Conservation (phyloP, 163 green algal species). For the Coccomyxa subellipsoidea region DNA sequence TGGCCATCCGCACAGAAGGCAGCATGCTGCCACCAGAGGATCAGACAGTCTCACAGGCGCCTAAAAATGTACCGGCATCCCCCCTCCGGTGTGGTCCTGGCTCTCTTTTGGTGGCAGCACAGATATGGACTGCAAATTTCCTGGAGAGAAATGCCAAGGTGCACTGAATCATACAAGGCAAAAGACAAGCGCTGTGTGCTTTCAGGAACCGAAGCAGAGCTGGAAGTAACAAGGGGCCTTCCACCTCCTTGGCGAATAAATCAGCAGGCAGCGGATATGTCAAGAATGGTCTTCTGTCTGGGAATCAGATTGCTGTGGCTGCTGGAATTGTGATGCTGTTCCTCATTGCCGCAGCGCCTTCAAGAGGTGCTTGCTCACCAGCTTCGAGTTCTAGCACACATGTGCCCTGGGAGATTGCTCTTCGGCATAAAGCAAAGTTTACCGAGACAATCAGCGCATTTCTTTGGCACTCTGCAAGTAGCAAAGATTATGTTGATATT, state of each 20-base stretch:
- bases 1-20: neutral
- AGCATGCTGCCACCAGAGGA: neutral
- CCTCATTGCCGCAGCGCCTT: neutral
- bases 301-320: neutral
- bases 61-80: too few species aligned
- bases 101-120: too few species aligned
- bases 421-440: too few species aligned
- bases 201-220: neutral
- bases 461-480: neutral
- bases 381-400: too few species aligned
- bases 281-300: neutral
- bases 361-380: neutral
- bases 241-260: neutral
- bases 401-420: too few species aligned
- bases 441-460: neutral
- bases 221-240: neutral
- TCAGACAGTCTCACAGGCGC: too few species aligned
- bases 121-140: too few species aligned
- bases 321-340: neutral
- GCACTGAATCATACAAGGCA: too few species aligned
- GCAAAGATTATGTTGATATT: neutral
- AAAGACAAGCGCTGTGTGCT: too few species aligned
- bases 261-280: neutral
- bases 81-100: neutral
- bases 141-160: too few species aligned